Evolutionary conservation across 176 grass and related monocot genomes (phyloP), one percentile per base, ranked within the genome.

Genomic region (barley (Hordeum vulgare)): DNA sequence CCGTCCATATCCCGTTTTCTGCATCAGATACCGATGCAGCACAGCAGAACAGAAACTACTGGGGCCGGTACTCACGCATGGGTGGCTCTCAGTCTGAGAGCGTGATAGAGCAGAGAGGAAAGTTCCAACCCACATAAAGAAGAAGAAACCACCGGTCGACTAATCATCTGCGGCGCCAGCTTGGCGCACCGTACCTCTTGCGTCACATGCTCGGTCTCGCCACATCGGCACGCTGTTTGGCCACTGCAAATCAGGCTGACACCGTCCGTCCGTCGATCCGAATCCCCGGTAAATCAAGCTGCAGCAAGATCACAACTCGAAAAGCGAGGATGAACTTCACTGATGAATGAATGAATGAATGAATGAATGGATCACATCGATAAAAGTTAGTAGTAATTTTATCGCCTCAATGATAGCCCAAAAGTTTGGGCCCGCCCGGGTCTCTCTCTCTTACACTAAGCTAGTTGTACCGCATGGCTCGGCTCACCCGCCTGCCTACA

Each of bases 381-480:
- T 18, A 47, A 34, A 9, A 6, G 26, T 11, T 28, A n/a, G n/a
- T n/a, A n/a, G n/a, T n/a, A 74, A 44, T 74, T 80, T 56, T 66
- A 79, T 67, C 21, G 45, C 21, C 62, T 87, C 68, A 75, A 80
- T 83, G 64, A 78, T 71, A 44, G 40, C 67, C 6, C 11, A 7
- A 39, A 63, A 70, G 53, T 56, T 21, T 56, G 62, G 71, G 8
- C 27, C 71, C 60, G 8, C 27, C 71, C 60, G 5, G 4, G 6
- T 21, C 14, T 4, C 25, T 37, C 23, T 69, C 72, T 61, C 78
- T 71, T 1, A 31, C 3, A 31, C 1, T 1, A 26, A 27, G 0
- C 9, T 25, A 39, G 13, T 41, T 11, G 28, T 1, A 39, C 13
- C 77, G 81, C 77, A 81, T 85, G 87, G 54, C 74, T 34, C 47